Base-by-base conservation (phyloP, 2,329 filamentous ascomycete genomes). In the Aspergillus pseudoviridinutans region DNA sequence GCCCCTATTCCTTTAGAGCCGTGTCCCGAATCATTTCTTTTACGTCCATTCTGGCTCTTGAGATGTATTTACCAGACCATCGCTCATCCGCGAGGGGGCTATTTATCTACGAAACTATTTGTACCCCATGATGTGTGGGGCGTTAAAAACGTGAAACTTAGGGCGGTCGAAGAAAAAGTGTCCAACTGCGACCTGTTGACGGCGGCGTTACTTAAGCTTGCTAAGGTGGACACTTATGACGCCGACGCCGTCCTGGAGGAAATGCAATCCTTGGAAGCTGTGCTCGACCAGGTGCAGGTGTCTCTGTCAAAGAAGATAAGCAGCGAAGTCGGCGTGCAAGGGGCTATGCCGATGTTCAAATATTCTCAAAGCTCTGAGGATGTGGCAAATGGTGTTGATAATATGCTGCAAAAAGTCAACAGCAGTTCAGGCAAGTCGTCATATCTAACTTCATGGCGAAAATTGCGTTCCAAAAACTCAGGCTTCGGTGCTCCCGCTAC, bases 31-130 rank as follows among this genome's bases (percentile, higher is more conserved):
- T 91, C 95, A 44, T 87, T 88, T 58, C 82, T 97, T 67, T 81
- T 97, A n/a, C 87, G 94, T 22, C 95, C 94, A 1, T 99, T 97
- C 74, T 99, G 94, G 94, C 81, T 99, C 49, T 96, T 99, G 91
- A 87, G 94, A 55, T 92, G 90, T 60, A 82, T 99, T 27, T 96
- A 94, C 70, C 91, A 97, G 72, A 96, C 92, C 0, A 85, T 99
- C 49, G 89, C 88, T 20, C 93, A 99, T 68, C 91, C 93, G 2
- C 87, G 91, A 25, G 94, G 94, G 41, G 94, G 92, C 17, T 99
- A 97, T 70, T 71, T 99, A 22, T 96, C 92, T 54, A 93, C 87
- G 24, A 92, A 92, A 66, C 82, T 99, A 0, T 99, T 99, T 70
- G 84, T 99, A 4, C 92, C 94, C 5, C 85, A 90, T 53, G 92